phyloP scores from a whole-genome alignment of 2,329 filamentous ascomycete genomes.

The Trichoderma endophyticum region DNA sequence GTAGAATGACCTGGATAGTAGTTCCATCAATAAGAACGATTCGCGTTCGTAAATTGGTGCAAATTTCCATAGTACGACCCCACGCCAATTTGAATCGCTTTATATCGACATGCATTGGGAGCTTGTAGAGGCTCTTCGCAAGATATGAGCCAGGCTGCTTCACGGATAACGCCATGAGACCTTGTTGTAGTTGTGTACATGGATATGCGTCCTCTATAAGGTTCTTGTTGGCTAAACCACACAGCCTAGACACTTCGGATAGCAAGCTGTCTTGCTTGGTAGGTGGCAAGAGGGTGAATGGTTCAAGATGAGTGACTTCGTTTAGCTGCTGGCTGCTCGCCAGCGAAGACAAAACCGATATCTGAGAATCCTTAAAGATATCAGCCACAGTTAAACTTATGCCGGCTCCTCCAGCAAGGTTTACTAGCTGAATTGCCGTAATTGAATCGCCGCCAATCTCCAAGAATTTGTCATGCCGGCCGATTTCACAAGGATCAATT shows the following conservation, averaged over 20 bases:
- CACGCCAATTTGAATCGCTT: constrained; percentile 24
- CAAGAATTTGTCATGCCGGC: constrained; percentile 21
- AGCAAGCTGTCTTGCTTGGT: neutral
- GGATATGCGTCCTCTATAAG: constrained; percentile 6
- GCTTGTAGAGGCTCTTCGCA: neutral
- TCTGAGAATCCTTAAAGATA: neutral
- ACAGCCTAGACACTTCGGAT: neutral
- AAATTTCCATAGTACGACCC: constrained; percentile 16
- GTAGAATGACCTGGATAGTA: neutral
- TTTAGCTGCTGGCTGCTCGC: neutral
- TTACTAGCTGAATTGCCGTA: constrained; percentile 42
- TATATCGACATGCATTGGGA: constrained; percentile 9
- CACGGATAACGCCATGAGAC: neutral
- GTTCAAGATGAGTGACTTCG: neutral
- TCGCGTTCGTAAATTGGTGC: constrained; percentile 9
- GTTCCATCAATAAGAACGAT: neutral
- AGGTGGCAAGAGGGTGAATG: neutral
- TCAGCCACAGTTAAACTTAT: neutral
- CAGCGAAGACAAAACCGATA: neutral
- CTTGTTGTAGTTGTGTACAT: neutral
- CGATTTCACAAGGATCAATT: constrained; percentile 27
- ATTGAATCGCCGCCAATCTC: constrained; percentile 41
- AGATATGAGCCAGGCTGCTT: constrained; percentile 5
- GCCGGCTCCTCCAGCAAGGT: constrained; percentile 31
- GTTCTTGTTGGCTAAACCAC: neutral